Conservation (phyloP, 495 filamentous ascomycete species). For the Lasiosphaeris hirsuta region DNA sequence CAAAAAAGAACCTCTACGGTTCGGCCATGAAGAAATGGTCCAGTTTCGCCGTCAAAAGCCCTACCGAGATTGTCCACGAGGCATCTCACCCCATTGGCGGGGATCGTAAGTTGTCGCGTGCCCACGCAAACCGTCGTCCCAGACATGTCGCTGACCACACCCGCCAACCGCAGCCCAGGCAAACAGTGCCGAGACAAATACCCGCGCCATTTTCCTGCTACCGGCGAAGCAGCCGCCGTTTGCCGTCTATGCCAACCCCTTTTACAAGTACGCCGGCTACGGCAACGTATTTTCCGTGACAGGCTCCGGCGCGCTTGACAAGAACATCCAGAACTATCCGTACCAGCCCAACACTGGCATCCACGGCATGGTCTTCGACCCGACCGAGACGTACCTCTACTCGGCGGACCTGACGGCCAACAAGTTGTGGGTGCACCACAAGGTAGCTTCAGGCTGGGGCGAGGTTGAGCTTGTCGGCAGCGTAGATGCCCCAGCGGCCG, state of each 20-base stretch:
- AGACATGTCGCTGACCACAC: neutral
- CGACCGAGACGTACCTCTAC: conserved; percentile 79
- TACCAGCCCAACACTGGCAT: conserved; percentile 72
- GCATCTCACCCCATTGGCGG: conserved; percentile 65
- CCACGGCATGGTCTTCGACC: conserved; percentile 87
- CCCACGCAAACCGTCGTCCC: conserved; percentile 13
- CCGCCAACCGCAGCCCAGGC: conserved; percentile 53
- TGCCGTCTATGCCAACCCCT: conserved; percentile 80
- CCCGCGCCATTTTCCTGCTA: conserved; percentile 80
- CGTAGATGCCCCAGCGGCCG: conserved; percentile 63
- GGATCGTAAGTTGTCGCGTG: conserved; percentile 45
- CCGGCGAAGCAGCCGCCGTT: conserved; percentile 72
- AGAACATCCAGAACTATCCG: conserved; percentile 76
- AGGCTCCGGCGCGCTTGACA: conserved; percentile 55
- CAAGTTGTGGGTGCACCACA: conserved; percentile 82
- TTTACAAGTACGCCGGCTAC: conserved; percentile 78
- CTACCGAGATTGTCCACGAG: conserved; percentile 74
- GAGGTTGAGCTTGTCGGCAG: conserved; percentile 63
- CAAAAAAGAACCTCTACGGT: conserved; percentile 79
- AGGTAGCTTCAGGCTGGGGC: conserved; percentile 52
- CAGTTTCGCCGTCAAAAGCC: conserved; percentile 69
- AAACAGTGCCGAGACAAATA: conserved; percentile 66
- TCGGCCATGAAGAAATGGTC: conserved; percentile 88
- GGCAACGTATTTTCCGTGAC: conserved; percentile 75
- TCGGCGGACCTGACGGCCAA: conserved; percentile 80